Conservation (phyloP, 2,329 filamentous ascomycete genomes). For the Hypoxylon sp. region DNA sequence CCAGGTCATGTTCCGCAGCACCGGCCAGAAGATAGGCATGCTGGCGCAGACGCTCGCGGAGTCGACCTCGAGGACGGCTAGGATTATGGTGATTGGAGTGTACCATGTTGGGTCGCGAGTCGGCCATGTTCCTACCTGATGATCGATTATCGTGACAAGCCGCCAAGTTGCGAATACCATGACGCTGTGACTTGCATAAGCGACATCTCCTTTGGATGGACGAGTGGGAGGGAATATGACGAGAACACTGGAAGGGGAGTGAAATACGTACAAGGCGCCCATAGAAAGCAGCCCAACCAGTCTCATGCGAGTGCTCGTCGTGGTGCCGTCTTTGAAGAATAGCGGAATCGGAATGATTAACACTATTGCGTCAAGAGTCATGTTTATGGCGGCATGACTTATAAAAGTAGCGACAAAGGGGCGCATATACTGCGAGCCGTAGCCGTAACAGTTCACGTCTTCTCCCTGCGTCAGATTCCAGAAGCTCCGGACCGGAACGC, state of each 20-base stretch:
- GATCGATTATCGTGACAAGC: slow-evolving; percentile 48
- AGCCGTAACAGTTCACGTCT: slow-evolving; percentile 47
- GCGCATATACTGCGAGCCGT: slow-evolving; percentile 45
- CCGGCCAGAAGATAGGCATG: slow-evolving; percentile 49
- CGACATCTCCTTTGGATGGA: not conserved
- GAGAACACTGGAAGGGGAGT: too few relatives aligned
- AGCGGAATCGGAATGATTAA: slow-evolving; percentile 51
- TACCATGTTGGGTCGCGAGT: slow-evolving; percentile 53
- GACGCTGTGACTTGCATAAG: slow-evolving; percentile 34
- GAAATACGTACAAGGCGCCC: slow-evolving; percentile 47
- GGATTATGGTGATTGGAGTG: slow-evolving; percentile 45
- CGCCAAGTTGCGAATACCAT: slow-evolving; percentile 51
- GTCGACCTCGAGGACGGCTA: slow-evolving; percentile 46
- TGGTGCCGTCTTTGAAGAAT: slow-evolving; percentile 45
- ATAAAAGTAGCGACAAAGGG: slow-evolving; percentile 50
- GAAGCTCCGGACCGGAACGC: slow-evolving; percentile 43
- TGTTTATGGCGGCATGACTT: slow-evolving; percentile 51
- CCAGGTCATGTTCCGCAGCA: slow-evolving; percentile 41
- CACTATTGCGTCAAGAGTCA: slow-evolving; percentile 51
- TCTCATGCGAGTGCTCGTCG: slow-evolving; percentile 43
- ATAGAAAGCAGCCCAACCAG: slow-evolving; percentile 49
- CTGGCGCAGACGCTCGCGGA: slow-evolving; percentile 46
- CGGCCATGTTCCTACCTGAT: slow-evolving; percentile 49
- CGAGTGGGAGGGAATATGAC: slow-evolving; percentile 5
- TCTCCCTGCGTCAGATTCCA: slow-evolving; percentile 36